Evolutionary conservation across 108 stramenopile species (phyloP), one percentile per base, ranked within the genome.

Genomic region (Schizochytrium sp.): DNA sequence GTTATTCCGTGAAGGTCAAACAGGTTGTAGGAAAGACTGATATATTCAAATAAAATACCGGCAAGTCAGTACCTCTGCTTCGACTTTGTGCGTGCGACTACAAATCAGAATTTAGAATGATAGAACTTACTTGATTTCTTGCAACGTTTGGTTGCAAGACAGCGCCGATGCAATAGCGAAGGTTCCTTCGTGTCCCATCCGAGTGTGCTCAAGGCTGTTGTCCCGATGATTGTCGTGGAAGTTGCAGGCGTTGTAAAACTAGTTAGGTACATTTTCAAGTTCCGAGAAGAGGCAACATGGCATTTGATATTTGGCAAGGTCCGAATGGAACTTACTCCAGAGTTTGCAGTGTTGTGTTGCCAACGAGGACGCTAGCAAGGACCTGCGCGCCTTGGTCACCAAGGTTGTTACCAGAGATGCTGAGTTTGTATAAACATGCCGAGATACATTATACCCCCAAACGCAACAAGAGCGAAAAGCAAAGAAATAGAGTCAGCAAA

Each of bases 361-460:
- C 64, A 19, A 19, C n/a, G 8, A 90, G 89, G 38, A 49, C 50
- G 4, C 49, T 50, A 15, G 89, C 90, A 40, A 90, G 64, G 40
- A 73, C 88, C 19, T 46, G 89, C 44, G 90, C 90, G n/a, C 88
- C 72, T 0, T 89, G 40, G 47, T 90, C 87, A n/a, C 89, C 90
- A 72, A 90, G 55, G 17, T 46, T 90, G 56, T 89, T 90, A 40
- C 57, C 53, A 28, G 89, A 89, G n/a, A 90, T 69, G 64, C 64
- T 69, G 64, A 0, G 2, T 7, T 17, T 60, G 59, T n/a, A n/a
- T 0, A n/a, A n/a, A n/a, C 19, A n/a, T 1, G 28, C 19, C 0
- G 59, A 60, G 59, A n/a, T n/a, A n/a, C 17, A 60, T 17, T 60
- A 60, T 19, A 60, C 19, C 28, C 28, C 28, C 28, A 28, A 28